Conservation (phyloP, 2,329 filamentous ascomycete species). For the Thielaviopsis ethacetica region DNA sequence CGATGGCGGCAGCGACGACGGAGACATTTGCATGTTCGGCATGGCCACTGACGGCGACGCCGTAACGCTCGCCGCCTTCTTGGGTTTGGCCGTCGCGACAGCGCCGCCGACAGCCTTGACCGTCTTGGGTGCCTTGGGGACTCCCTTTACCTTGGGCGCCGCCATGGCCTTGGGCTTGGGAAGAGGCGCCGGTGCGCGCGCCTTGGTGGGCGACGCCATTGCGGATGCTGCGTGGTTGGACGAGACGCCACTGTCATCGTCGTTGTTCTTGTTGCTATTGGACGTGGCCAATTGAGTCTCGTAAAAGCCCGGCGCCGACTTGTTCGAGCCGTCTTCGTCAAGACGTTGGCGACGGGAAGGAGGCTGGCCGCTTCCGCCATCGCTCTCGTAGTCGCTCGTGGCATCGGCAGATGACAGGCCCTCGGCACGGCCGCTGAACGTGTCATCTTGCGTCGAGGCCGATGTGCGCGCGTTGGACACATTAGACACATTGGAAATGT, state of each 20-base stretch:
- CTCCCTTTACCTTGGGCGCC: conserved; percentile 20
- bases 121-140: conserved; percentile 30
- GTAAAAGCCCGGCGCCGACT: conserved; percentile 20
- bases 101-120: conserved; percentile 26
- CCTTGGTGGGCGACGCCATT: conserved; percentile 8
- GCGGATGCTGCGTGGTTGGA: background rate
- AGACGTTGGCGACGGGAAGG: conserved; percentile 42
- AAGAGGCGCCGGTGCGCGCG: conserved; percentile 9
- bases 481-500: conserved; percentile 55
- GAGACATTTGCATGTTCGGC: conserved; percentile 31
- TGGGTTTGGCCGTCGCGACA: conserved; percentile 18
- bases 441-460: conserved; percentile 83
- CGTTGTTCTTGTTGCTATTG: background rate
- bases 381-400: conserved; percentile 61
- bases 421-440: conserved; percentile 79
- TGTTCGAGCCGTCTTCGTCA: conserved; percentile 26
- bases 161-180: conserved; percentile 20
- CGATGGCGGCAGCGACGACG: conserved; percentile 51
- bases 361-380: conserved; percentile 38
- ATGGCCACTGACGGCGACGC: conserved; percentile 21
- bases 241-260: conserved; percentile 1
- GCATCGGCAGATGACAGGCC: conserved; percentile 70
- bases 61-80: conserved; percentile 24
- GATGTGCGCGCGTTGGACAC: conserved; percentile 87
- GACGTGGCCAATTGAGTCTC: background rate